Conservation (phyloP, 140 eudicot species). For the Bidens hawaiensis region DNA sequence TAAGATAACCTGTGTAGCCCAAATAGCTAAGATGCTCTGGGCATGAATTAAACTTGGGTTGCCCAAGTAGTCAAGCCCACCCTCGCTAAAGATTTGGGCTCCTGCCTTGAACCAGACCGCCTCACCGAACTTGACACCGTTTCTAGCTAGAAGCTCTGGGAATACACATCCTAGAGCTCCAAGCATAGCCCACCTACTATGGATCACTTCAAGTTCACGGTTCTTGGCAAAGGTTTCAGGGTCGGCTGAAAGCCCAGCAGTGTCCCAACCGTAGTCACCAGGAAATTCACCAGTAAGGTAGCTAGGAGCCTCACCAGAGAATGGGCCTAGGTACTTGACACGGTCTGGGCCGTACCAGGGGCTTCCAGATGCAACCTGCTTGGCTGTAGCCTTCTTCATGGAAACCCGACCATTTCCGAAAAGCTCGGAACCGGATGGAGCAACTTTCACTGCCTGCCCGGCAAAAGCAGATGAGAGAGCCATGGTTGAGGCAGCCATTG, state of each 20-base stretch:
- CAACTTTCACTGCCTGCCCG: constrained; percentile 35
- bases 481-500: constrained; percentile 49
- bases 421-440: constrained; percentile 28
- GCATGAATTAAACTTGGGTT: neutral
- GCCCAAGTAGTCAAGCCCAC: neutral
- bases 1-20: neutral
- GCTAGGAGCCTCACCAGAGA: constrained; percentile 42
- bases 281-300: constrained; percentile 61
- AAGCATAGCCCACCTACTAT: neutral
- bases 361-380: constrained; percentile 36
- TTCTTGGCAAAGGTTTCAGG: constrained; percentile 51
- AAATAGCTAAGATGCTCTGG: neutral
- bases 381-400: constrained; percentile 39
- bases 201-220: constrained; percentile 13
- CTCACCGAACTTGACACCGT: constrained; percentile 17
- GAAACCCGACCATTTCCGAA: constrained; percentile 34
- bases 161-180: constrained; percentile 39
- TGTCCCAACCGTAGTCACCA: constrained; percentile 67
- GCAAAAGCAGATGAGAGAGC: constrained; percentile 42
- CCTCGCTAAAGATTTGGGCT: neutral
- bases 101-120: neutral
- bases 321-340: constrained; percentile 49
- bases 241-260: constrained; percentile 60
- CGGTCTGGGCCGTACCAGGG: constrained; percentile 26
- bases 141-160: constrained; percentile 46